Percentiles rank a stretch among this genome's conserved stretches.
Evolutionary conservation across 805 yeast genomes (phyloP).

Genomic region (Candida palmyrensis): DNA sequence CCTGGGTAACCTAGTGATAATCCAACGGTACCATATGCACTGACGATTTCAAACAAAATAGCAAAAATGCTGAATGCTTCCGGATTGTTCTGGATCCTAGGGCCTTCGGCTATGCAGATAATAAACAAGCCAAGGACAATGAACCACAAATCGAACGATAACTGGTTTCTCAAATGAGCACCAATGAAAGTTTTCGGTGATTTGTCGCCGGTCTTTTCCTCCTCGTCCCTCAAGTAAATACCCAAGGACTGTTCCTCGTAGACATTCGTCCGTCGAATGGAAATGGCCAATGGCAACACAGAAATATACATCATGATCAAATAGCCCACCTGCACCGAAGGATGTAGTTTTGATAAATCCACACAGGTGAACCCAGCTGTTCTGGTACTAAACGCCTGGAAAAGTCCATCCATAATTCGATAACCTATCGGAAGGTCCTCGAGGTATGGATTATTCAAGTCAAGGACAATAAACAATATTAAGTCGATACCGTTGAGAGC

Average conservation of each 20-base stretch:
- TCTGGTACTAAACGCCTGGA: slow-evolving; percentile 88
- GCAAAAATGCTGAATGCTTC: slow-evolving; percentile 60
- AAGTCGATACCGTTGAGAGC: slow-evolving; percentile 73
- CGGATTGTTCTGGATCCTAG: slow-evolving; percentile 42
- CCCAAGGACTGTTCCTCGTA: slow-evolving; percentile 97
- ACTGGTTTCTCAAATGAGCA: slow-evolving; percentile 83
- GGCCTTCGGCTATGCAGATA: slow-evolving; percentile 81
- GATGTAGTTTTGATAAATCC: slow-evolving; percentile 65
- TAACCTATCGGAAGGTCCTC: slow-evolving; percentile 58
- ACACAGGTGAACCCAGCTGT: slow-evolving; percentile 88
- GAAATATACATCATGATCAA: slow-evolving; percentile 98
- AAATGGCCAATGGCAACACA: slow-evolving; percentile 91
- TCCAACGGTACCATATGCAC: slow-evolving; percentile 97
- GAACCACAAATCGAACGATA: slow-evolving; percentile 94
- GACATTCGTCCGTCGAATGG: slow-evolving; percentile 94
- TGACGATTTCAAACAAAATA: slow-evolving; percentile 79
- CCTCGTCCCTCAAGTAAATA: slow-evolving; percentile 50
- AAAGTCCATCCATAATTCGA: slow-evolving; percentile 75
- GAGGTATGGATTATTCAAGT: slow-evolving; percentile 51
- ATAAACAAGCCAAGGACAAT: slow-evolving; percentile 80
- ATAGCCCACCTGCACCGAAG: slow-evolving; percentile 90
- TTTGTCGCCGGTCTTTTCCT: slow-evolving; percentile 28
- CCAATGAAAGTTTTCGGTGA: slow-evolving; percentile 65
- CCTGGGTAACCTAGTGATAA: slow-evolving; percentile 79
- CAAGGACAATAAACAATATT: slow-evolving; percentile 74